Evolutionary conservation across 768 basidiomycete species (phyloP).

Genomic region (Pleurotus citrinopileatus): DNA sequence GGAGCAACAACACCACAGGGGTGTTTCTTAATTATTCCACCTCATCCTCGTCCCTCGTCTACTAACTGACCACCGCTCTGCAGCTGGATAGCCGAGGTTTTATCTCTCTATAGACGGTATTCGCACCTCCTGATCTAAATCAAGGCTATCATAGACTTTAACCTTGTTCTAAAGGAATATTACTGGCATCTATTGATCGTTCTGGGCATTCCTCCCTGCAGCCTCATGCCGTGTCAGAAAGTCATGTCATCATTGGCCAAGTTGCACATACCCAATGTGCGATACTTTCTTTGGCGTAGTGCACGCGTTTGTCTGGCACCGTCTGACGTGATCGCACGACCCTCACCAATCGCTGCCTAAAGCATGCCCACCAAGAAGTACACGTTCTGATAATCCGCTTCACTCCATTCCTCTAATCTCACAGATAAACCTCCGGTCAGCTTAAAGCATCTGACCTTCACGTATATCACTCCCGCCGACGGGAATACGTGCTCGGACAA

Average conservation of each 20-base stretch:
- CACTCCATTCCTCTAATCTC: background rate
- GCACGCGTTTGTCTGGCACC: background rate
- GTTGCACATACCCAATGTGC: background rate
- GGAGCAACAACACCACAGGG: constrained; percentile 3
- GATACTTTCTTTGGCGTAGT: background rate
- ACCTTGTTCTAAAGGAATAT: background rate
- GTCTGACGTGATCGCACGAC: constrained; percentile 1
- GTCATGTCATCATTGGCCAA: constrained; percentile 5
- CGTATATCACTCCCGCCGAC: background rate
- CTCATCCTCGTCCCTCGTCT: background rate
- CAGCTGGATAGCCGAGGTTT: background rate
- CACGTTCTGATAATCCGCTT: background rate
- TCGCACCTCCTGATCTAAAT: background rate
- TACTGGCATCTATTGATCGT: background rate
- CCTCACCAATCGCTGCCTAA: background rate
- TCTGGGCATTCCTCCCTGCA: constrained; percentile 7
- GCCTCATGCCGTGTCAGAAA: constrained; percentile 5
- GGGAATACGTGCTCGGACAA: background rate
- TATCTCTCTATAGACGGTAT: background rate
- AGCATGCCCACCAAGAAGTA: background rate
- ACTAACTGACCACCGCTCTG: background rate
- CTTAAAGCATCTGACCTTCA: background rate
- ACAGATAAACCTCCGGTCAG: background rate
- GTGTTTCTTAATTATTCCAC: background rate
- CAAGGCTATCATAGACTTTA: background rate